Percentiles rank a stretch among this genome's conserved stretches.
These are phyloP conservation scores for Speleostelium caveatum DNA, from an alignment of 78 protist species.

Conservation along the genomic window DNA sequence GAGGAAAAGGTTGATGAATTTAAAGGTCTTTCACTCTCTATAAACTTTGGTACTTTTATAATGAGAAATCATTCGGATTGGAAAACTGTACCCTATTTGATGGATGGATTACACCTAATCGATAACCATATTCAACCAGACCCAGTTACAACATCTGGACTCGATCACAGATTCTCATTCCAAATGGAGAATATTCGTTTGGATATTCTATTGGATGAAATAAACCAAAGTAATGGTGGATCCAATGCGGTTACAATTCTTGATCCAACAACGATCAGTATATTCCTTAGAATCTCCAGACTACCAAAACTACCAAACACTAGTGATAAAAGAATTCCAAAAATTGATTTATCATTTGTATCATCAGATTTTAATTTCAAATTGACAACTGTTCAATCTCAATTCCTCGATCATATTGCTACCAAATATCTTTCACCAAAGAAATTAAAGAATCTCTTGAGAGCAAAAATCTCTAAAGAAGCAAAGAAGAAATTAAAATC, in stretches of 20 bases:
- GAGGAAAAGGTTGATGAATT: conserved; percentile 32
- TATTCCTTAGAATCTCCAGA: conserved; percentile 38
- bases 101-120: conserved; percentile 54
- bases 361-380: conserved; percentile 56
- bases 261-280: conserved; percentile 43
- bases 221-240: not conserved
- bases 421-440: conserved; percentile 69
- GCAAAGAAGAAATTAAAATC: conserved; percentile 46
- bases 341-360: conserved; percentile 52
- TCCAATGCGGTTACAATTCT: not conserved
- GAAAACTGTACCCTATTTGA: conserved; percentile 51
- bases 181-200: conserved; percentile 65
- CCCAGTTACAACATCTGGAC: conserved; percentile 32
- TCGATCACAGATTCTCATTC: conserved; percentile 63
- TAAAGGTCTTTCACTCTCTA: not conserved
- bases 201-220: not conserved
- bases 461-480: conserved; percentile 27
- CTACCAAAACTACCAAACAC: not conserved
- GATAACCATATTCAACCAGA: conserved; percentile 1
- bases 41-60: conserved; percentile 28
- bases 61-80: conserved; percentile 74
- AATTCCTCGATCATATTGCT: conserved; percentile 40
- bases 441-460: conserved; percentile 34
- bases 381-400: conserved; percentile 46
- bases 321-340: conserved; percentile 58